phyloP scores from a whole-genome alignment of 768 basidiomycete genomes.

The Boletus rubropictus region DNA sequence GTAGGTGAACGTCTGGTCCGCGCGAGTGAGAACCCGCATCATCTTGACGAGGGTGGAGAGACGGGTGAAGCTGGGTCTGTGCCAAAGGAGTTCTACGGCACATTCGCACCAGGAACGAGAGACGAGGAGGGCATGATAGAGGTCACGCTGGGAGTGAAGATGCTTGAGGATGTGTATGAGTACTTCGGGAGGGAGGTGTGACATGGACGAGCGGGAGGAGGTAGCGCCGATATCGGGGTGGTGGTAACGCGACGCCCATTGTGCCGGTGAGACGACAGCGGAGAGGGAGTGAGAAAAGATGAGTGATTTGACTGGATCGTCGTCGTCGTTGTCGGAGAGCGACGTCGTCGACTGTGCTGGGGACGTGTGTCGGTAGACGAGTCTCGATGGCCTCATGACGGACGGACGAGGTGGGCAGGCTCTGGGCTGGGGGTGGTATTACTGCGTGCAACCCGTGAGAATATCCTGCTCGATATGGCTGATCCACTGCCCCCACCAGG shows the following conservation, averaged over 20 bases:
- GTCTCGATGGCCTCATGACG: constrained; percentile 28
- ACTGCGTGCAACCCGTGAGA: constrained; percentile 13
- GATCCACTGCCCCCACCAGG: constrained; percentile 54
- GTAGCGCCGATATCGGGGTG: constrained; percentile 30
- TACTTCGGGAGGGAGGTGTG: constrained; percentile 80
- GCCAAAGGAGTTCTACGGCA: constrained; percentile 92
- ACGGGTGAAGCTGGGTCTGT: constrained; percentile 74
- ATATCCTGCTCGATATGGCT: constrained; percentile 21
- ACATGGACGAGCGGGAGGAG: constrained; percentile 48
- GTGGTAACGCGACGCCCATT: constrained; percentile 42
- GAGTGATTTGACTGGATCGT: constrained; percentile 50
- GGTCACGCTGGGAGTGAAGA: constrained; percentile 66
- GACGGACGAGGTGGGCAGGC: not conserved
- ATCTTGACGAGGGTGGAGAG: constrained; percentile 71
- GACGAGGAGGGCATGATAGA: constrained; percentile 72
- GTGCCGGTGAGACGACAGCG: constrained; percentile 55
- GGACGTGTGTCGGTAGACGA: constrained; percentile 38
- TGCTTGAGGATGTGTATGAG: constrained; percentile 89
- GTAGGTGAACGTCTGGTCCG: constrained; percentile 80
- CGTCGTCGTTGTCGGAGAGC: constrained; percentile 67
- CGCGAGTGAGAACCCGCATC: constrained; percentile 58
- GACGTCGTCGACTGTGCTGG: constrained; percentile 72
- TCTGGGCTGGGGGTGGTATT: not conserved
- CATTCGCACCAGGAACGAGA: constrained; percentile 94
- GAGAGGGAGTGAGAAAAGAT: constrained; percentile 34